Evolutionary conservation across 306 rosid genomes (phyloP), one percentile per base, ranked within the genome.

Genomic region (Arachis hypogaea): DNA sequence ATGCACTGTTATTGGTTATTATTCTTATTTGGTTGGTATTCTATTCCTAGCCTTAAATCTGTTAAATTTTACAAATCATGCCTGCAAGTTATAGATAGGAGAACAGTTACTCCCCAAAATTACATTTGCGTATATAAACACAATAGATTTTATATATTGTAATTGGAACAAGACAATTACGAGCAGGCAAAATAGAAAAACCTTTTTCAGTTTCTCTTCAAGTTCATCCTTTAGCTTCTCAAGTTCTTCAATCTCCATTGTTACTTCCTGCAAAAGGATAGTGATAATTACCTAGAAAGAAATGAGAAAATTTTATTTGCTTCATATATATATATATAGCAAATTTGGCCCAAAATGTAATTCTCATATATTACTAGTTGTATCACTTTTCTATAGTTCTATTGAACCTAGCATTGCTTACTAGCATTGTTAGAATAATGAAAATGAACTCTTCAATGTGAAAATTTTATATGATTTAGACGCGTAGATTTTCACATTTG

Each of bases 171-270:
- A 28, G 38, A 33, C 38, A 33, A 33, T 69, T 45, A 57, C 63
- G 52, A 22, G 62, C 60, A 59, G 46, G 14, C n/a, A 30, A 8
- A 72, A 66, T 7, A 2, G 38, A 33, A 38, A 68, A 73, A 93
- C 98, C 97, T 76, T 86, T 81, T 85, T 87, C 71, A 93, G 73
- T 85, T 58, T 84, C 74, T 80, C 83, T 88, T 93, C 97, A 59
- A 93, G 93, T 44, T 86, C 89, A 28, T 85, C 83, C 72, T 80
- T 93, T 81, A 86, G 91, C 80, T 72, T 87, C 82, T 87, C 91
- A 55, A 87, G 92, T 71, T 89, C 86, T 82, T 67, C 86, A 71
- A 93, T 89, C 81, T 90, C 98, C 45, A 10, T 79, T 5, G 55
- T 73, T 82, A 93, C 59, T 33, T 93, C 97, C 98, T 93, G 93